Evolutionary conservation across 768 basidiomycete species (phyloP).

Genomic region (Leccinum pellstonianum): DNA sequence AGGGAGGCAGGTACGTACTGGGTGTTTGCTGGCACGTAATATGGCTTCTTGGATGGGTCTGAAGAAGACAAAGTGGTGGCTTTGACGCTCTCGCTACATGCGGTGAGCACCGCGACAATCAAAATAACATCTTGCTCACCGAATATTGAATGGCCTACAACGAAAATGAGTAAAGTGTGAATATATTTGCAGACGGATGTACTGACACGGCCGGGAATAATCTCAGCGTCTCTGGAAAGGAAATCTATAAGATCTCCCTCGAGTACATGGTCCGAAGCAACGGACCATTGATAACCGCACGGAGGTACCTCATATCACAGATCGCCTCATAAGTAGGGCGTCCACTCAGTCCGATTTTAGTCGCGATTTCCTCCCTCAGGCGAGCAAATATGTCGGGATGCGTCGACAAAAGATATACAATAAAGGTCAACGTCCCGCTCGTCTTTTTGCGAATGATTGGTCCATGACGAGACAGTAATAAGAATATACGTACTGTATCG

Average conservation of each 20-base stretch:
- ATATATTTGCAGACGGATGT: neutral
- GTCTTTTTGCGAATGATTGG: slow-evolving; percentile 35
- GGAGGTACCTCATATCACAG: slow-evolving; percentile 59
- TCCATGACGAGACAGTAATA: neutral
- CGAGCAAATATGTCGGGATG: slow-evolving; percentile 46
- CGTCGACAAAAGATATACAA: slow-evolving; percentile 46
- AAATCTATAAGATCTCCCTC: neutral
- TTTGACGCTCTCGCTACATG: slow-evolving; percentile 43
- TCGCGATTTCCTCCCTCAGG: slow-evolving; percentile 55
- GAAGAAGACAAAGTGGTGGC: slow-evolving; percentile 46
- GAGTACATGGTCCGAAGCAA: neutral
- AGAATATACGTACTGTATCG: slow-evolving; percentile 20
- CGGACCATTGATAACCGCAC: slow-evolving; percentile 63
- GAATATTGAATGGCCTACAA: slow-evolving; percentile 46
- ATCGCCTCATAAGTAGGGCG: slow-evolving; percentile 56
- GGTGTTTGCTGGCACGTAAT: slow-evolving; percentile 43
- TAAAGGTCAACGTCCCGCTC: slow-evolving; percentile 35
- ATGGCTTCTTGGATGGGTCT: slow-evolving; percentile 18
- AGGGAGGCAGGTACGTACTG: slow-evolving; percentile 14
- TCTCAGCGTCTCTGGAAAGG: slow-evolving; percentile 47
- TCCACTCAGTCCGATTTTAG: slow-evolving; percentile 46
- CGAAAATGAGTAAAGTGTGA: neutral
- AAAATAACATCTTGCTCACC: slow-evolving; percentile 26
- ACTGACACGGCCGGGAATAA: slow-evolving; percentile 51
- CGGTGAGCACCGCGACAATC: neutral